phyloP scores from a whole-genome alignment of 163 green algal species.

The Chloromonas sp. region DNA sequence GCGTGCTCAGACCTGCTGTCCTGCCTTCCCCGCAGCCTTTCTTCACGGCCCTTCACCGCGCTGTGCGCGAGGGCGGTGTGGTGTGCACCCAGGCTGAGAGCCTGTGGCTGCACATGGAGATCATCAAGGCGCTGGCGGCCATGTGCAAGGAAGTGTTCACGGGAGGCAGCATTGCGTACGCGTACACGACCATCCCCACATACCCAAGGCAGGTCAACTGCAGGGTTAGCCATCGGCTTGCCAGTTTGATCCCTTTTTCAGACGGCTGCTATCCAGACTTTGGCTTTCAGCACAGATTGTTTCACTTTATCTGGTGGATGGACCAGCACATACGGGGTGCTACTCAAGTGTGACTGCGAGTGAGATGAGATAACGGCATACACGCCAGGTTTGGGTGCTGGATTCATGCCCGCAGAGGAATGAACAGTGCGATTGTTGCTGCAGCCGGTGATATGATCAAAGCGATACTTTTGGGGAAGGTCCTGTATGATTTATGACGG shows the following conservation, averaged over 20 bases:
- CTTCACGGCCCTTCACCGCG: constrained; percentile 90
- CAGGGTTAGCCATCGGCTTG: background rate
- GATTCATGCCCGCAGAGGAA: too few species aligned
- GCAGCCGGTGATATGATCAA: background rate
- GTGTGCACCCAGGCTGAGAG: constrained; percentile 92
- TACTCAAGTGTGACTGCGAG: too few species aligned
- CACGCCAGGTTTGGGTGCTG: too few species aligned
- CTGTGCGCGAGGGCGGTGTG: constrained; percentile 85
- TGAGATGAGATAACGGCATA: too few species aligned
- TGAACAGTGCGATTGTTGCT: background rate
- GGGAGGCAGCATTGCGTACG: constrained; percentile 87
- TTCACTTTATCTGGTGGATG: background rate
- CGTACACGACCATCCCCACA: constrained; percentile 94
- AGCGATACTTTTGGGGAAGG: background rate
- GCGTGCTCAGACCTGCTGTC: too few species aligned
- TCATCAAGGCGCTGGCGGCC: constrained; percentile 86
- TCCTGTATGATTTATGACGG: too few species aligned
- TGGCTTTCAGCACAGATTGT: background rate
- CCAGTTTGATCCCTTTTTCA: background rate
- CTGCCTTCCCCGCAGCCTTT: constrained; percentile 69
- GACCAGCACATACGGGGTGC: too few species aligned
- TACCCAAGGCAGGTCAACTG: constrained; percentile 69
- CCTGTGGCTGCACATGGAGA: constrained; percentile 92
- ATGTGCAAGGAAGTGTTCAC: constrained; percentile 86
- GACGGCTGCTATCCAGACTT: background rate